phyloP scores from a whole-genome alignment of 1,284 basidiomycete genomes.

The Leccinum pallidistipes region DNA sequence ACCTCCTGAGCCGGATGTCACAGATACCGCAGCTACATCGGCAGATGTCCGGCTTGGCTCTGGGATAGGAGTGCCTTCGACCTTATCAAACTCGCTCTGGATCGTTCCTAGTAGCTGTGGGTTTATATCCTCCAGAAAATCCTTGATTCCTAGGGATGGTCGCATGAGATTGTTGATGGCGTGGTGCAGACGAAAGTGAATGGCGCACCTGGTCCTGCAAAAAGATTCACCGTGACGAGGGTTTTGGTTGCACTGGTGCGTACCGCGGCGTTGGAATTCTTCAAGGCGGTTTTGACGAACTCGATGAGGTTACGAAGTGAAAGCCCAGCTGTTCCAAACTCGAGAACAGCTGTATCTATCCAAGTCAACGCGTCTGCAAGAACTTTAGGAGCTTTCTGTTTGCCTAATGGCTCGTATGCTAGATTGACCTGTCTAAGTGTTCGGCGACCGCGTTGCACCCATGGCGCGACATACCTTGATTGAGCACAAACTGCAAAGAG shows the following conservation, averaged over 20 bases:
- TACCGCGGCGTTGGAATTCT: slow-evolving; percentile 94
- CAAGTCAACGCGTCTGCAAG: slow-evolving; percentile 90
- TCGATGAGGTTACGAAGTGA: slow-evolving; percentile 86
- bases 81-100: slow-evolving; percentile 91
- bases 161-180: slow-evolving; percentile 1
- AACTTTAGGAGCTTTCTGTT: slow-evolving; percentile 97
- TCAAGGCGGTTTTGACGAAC: slow-evolving; percentile 84
- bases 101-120: slow-evolving; percentile 94
- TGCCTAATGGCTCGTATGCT: slow-evolving; percentile 91
- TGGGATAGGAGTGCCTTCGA: slow-evolving; percentile 77
- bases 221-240: slow-evolving; percentile 89
- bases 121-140: slow-evolving; percentile 93
- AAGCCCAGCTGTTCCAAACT: slow-evolving; percentile 91
- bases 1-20: slow-evolving; percentile 40
- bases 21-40: slow-evolving; percentile 62
- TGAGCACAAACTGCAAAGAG: slow-evolving; percentile 91
- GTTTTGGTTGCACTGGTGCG: slow-evolving; percentile 95
- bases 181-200: slow-evolving; percentile 11
- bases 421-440: slow-evolving; percentile 18
- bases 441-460: slow-evolving; percentile 6
- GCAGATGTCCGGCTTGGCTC: slow-evolving; percentile 77
- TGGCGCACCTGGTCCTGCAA: slow-evolving; percentile 81
- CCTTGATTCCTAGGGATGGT: slow-evolving; percentile 72
- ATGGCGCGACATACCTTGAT: slow-evolving; percentile 65
- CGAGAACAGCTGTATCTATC: slow-evolving; percentile 87